phyloP scores from a whole-genome alignment of 2,329 filamentous ascomycete genomes.

The Ambrosiella cleistominuta region DNA sequence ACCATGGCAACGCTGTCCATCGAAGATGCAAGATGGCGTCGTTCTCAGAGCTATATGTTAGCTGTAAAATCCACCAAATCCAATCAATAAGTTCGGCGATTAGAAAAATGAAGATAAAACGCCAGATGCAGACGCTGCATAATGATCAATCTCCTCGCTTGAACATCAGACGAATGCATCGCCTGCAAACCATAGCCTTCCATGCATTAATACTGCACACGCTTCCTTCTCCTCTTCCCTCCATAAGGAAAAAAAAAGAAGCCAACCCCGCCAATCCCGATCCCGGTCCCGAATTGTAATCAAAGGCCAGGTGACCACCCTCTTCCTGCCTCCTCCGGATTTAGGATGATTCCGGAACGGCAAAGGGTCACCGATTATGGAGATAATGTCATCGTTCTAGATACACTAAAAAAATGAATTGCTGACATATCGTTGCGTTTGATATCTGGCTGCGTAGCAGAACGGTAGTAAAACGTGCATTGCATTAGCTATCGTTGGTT shows the following conservation, averaged over 20 bases:
- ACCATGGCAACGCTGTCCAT: background rate
- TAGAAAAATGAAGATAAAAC: too few species aligned
- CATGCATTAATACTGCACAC: background rate
- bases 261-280: too few species aligned
- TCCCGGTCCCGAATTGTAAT: background rate
- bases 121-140: too few species aligned
- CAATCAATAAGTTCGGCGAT: too few species aligned
- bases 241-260: too few species aligned
- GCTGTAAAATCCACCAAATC: too few species aligned
- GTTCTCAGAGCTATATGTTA: too few species aligned
- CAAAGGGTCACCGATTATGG: background rate
- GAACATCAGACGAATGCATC: background rate
- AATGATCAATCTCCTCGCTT: background rate
- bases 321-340: background rate
- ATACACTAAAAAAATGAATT: background rate
- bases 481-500: background rate
- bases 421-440: background rate
- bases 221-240: too few species aligned
- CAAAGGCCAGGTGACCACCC: too few species aligned
- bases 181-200: background rate
- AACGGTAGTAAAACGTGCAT: background rate
- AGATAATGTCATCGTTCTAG: too few species aligned
- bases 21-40: too few species aligned
- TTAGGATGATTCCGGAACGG: conserved; percentile 7
- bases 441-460: too few species aligned